These are phyloP conservation scores for Hyaloscypha variabilis DNA, from an alignment of 495 filamentous ascomycete species.

Conservation along the genomic window DNA sequence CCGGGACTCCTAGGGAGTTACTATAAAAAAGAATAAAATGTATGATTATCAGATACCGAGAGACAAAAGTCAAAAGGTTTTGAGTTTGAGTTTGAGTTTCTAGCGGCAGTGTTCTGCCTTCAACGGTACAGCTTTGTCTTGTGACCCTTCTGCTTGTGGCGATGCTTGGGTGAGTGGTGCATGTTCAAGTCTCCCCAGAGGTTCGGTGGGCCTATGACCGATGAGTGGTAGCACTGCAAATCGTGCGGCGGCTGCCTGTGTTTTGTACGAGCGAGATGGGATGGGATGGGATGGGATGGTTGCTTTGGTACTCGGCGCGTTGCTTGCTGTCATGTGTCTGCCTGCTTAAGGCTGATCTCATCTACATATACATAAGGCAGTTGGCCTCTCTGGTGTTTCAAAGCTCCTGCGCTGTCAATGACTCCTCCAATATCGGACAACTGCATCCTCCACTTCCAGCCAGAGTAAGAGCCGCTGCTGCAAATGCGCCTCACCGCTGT, in stretches of 20 bases:
- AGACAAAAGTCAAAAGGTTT: background rate
- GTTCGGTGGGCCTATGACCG: background rate
- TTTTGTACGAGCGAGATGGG: background rate
- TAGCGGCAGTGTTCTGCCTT: no score
- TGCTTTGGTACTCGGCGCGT: background rate
- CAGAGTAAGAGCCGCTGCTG: conserved; percentile 1
- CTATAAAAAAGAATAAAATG: background rate
- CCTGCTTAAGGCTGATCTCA: conserved; percentile 18
- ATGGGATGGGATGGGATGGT: background rate
- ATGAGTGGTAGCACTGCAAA: conserved; percentile 2
- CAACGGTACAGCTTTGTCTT: conserved; percentile 2
- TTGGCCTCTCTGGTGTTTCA: background rate
- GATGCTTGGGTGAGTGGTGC: conserved; percentile 13
- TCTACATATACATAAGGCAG: conserved; percentile 22
- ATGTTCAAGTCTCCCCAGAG: background rate
- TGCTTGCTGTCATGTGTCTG: conserved; percentile 19
- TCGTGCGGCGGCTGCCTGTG: background rate
- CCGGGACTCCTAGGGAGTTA: background rate
- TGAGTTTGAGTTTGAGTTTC: no score
- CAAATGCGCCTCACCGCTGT: conserved; percentile 6
- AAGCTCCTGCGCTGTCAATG: conserved; percentile 23
- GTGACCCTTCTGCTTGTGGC: conserved; percentile 10
- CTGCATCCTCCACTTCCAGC: background rate
- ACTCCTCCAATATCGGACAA: conserved; percentile 5
- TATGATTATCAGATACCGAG: background rate